Base-by-base conservation (phyloP, 2,329 filamentous ascomycete genomes). In the Fusarium citri region DNA sequence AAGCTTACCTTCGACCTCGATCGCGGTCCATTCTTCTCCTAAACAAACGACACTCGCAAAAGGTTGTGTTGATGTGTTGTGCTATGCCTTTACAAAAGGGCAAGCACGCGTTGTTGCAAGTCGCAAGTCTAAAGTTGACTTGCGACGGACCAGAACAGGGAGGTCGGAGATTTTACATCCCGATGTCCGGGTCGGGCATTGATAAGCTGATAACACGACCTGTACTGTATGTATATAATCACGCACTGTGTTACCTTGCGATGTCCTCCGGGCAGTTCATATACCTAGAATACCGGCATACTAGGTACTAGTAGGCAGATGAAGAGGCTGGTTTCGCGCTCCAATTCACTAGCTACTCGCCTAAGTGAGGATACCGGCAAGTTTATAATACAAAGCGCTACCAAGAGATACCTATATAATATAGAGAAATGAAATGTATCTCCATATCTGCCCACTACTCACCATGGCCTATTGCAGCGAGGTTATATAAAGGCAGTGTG, bases 1-100 rank as follows among this genome's bases (percentile, higher is more conserved):
- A 41, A 40, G 65, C 77, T 76, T 67, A 82, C 80, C 80, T 80
- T 51, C 80, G 72, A 64, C 80, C 79, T 59, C 80, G 78, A 64
- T 81, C 80, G 54, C 80, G 79, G 63, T 81, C 78, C 79, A 81
- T 80, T 14, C 37, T 69, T 59, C 30, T 51, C 53, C 57, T 58
- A 20, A 34, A 20, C 54, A 25, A 16, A 42, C 4, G 46, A 37
- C 40, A 48, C 40, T 46, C 23, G 59, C 42, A 57, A 64, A 49
- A 72, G 28, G 59, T 59, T 59, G 23, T 25, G 11, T 43, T 26
- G 49, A 49, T 57, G n/a, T 45, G 41, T 55, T 55, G 50, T 58
- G 55, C 41, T 37, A 49, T 66, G 46, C 59, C 42, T 68, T 64
- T 15, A 59, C 48, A 53, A 57, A 62, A 66, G 48, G 63, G 63